A percentile compares a stretch with the other conserved stretches of the same genome.
These are phyloP conservation scores for Fusarium brevicatenulatum DNA, from an alignment of 2,329 filamentous ascomycete species.

Conservation along the genomic window DNA sequence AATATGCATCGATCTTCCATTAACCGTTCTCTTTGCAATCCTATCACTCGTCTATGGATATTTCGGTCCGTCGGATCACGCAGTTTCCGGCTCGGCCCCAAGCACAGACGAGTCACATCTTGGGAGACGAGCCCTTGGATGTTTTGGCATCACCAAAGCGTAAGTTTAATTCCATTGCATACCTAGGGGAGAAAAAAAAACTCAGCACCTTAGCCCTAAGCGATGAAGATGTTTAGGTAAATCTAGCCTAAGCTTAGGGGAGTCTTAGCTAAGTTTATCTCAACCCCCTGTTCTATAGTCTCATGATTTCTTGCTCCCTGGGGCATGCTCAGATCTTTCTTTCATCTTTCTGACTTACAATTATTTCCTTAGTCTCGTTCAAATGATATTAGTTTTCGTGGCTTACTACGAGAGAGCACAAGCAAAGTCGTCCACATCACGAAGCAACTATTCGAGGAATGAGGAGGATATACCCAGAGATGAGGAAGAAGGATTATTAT, in stretches of 20 bases:
- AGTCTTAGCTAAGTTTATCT: too few relatives aligned
- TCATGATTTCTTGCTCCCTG: neutral
- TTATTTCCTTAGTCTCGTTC: neutral
- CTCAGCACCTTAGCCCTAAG: too few relatives aligned
- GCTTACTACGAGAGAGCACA: conserved; percentile 17
- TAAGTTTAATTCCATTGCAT: neutral
- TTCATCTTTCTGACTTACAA: neutral
- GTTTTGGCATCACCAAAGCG: conserved; percentile 26
- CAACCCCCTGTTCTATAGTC: too few relatives aligned
- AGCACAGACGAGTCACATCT: conserved; percentile 25
- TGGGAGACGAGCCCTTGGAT: conserved; percentile 14
- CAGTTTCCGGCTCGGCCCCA: neutral
- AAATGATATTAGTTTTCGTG: conserved; percentile 7
- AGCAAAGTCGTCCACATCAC: neutral
- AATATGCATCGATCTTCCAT: conserved; percentile 1
- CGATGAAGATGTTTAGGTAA: too few relatives aligned
- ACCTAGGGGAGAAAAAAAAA: too few relatives aligned
- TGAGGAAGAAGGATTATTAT: conserved; percentile 18
- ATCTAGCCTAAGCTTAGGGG: neutral
- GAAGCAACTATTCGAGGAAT: neutral
- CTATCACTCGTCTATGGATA: conserved; percentile 2
- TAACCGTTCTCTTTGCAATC: neutral
- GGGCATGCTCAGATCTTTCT: neutral
- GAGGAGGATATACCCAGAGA: neutral
- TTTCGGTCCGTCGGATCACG: conserved; percentile 5